Evolutionary conservation across 257 asterid genomes (phyloP).

Genomic region (Capsicum baccatum): DNA sequence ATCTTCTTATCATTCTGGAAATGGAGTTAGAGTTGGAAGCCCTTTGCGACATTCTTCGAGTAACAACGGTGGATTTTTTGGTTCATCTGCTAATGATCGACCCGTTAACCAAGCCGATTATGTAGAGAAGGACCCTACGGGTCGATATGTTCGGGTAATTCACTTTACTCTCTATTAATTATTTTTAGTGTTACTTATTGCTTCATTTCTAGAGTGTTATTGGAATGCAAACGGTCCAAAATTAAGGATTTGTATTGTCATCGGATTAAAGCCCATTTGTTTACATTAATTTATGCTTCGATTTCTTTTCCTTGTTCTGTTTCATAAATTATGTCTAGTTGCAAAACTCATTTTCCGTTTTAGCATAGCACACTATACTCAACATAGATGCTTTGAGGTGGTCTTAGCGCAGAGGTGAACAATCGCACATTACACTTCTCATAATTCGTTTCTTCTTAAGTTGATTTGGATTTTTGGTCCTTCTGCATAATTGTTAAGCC

Average conservation of each 20-base stretch:
- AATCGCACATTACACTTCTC: background rate
- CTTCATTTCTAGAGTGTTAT: background rate
- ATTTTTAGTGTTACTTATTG: background rate
- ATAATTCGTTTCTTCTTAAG: background rate
- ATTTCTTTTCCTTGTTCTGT: background rate
- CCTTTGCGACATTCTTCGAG: constrained; percentile 33
- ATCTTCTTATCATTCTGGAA: constrained; percentile 34
- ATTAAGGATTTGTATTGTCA: background rate
- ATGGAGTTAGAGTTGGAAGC: constrained; percentile 35
- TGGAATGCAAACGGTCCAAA: background rate
- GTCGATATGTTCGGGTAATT: constrained; percentile 72
- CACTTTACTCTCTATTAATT: background rate
- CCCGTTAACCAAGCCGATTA: constrained; percentile 49
- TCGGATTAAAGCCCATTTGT: background rate
- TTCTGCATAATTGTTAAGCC: background rate
- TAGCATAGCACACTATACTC: background rate
- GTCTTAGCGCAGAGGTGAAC: background rate
- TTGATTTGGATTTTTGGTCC: background rate
- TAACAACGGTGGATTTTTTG: constrained; percentile 28
- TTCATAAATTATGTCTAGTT: background rate
- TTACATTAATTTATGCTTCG: background rate
- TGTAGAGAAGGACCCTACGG: constrained; percentile 63
- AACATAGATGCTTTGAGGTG: background rate
- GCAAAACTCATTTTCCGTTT: background rate
- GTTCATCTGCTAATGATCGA: constrained; percentile 34